Evolutionary conservation across 192 early-diverging fungal species (phyloP).

Genomic region (Rhizophagus prolifer): DNA sequence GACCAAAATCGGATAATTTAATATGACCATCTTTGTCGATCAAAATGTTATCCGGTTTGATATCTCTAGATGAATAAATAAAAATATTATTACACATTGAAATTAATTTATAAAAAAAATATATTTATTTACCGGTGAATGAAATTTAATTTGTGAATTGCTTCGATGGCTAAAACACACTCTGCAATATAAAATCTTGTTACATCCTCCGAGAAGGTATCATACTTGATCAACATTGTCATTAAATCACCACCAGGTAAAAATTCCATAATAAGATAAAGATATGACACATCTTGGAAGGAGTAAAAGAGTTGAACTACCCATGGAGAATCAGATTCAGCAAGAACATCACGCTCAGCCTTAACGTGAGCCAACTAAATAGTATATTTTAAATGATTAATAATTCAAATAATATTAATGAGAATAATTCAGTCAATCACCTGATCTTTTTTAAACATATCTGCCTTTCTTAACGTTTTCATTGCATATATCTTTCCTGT

Average conservation of each 20-base stretch:
- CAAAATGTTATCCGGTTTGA: slow-evolving; percentile 87
- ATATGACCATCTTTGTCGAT: slow-evolving; percentile 99
- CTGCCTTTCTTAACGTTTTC: slow-evolving; percentile 94
- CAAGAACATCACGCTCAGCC: slow-evolving; percentile 97
- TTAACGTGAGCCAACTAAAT: slow-evolving; percentile 89
- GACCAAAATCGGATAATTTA: slow-evolving; percentile 99
- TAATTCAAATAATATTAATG: background rate
- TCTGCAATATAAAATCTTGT: slow-evolving; percentile 99
- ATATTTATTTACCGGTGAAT: slow-evolving; percentile 73
- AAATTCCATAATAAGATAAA: slow-evolving; percentile 99
- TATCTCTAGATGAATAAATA: slow-evolving; percentile 51
- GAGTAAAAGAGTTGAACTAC: slow-evolving; percentile 98
- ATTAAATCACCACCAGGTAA: slow-evolving; percentile 98
- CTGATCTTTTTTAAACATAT: slow-evolving; percentile 99
- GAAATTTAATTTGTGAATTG: slow-evolving; percentile 92
- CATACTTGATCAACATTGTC: slow-evolving; percentile 99
- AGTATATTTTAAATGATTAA: slow-evolving; percentile 12
- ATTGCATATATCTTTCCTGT: slow-evolving; percentile 98
- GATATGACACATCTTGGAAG: slow-evolving; percentile 91
- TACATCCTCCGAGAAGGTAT: slow-evolving; percentile 95
- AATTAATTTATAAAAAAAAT: background rate
- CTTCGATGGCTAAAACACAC: slow-evolving; percentile 87
- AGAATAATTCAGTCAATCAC: slow-evolving; percentile 26
- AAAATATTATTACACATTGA: background rate
- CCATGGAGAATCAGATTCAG: slow-evolving; percentile 95